These are phyloP conservation scores for Ulvella scutata DNA, from an alignment of 139 green algal species.

Conservation along the genomic window DNA sequence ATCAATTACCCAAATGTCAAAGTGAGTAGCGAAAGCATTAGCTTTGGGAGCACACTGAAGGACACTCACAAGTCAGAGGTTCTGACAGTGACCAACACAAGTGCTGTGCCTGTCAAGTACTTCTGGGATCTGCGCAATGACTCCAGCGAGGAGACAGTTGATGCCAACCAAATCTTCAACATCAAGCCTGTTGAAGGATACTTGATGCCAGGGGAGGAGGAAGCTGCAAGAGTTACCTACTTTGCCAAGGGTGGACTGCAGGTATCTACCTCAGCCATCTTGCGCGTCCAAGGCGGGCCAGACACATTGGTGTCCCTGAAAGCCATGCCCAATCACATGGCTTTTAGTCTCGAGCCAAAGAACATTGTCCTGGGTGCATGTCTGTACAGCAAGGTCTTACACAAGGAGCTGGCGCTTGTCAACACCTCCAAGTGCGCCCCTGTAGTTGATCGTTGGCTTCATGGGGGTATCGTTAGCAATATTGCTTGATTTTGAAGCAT, in stretches of 20 bases:
- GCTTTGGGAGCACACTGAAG: slow-evolving; percentile 55
- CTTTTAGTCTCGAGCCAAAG: slow-evolving; percentile 45
- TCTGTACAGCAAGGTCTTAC: slow-evolving; percentile 38
- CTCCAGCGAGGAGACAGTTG: slow-evolving; percentile 5
- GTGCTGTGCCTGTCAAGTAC: slow-evolving; percentile 27
- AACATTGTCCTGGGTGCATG: slow-evolving; percentile 37
- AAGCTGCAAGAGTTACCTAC: slow-evolving; percentile 43
- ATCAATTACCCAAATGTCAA: slow-evolving; percentile 59
- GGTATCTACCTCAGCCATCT: slow-evolving; percentile 28
- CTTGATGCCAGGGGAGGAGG: slow-evolving; percentile 34
- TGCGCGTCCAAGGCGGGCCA: slow-evolving; percentile 51
- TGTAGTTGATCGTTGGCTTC: neutral
- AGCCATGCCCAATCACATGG: slow-evolving; percentile 52
- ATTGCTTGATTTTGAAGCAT: too few species aligned
- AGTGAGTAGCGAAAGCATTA: slow-evolving; percentile 16
- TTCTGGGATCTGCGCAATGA: slow-evolving; percentile 31
- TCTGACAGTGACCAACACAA: slow-evolving; percentile 42
- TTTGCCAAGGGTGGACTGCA: slow-evolving; percentile 40
- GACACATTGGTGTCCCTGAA: slow-evolving; percentile 30
- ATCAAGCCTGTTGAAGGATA: slow-evolving; percentile 49
- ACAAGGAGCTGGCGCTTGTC: slow-evolving; percentile 37
- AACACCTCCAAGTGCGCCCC: slow-evolving; percentile 15
- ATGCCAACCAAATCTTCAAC: slow-evolving; percentile 49
- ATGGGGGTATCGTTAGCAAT: too few species aligned
- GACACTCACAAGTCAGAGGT: slow-evolving; percentile 41